A percentile compares a stretch with the other conserved stretches of the same genome.
phyloP scores from a whole-genome alignment of 2,329 filamentous ascomycete species.

The Hymenoscyphus salicellus region DNA sequence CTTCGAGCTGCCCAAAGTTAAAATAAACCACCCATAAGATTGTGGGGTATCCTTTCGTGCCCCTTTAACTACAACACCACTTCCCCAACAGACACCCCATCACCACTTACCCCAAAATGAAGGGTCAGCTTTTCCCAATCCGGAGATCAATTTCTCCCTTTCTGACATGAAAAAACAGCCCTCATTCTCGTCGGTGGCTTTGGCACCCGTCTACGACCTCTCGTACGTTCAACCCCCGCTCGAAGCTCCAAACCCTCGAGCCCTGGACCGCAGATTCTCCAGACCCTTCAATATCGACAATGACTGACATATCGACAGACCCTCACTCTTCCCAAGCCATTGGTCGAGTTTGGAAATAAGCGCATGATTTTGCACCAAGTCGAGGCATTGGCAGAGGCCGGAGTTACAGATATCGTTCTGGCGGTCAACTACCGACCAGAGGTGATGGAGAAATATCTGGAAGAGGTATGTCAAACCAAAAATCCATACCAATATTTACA shows the following conservation, averaged over 20 bases:
- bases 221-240: constrained; percentile 58
- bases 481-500: background rate
- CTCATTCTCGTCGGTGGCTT: constrained; percentile 99
- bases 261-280: constrained; percentile 17
- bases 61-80: constrained; percentile 3
- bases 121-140: background rate
- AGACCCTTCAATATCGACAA: constrained; percentile 28
- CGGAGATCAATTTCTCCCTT: background rate
- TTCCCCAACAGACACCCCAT: background rate
- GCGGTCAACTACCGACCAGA: constrained; percentile 98
- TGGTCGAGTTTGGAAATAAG: constrained; percentile 98
- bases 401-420: constrained; percentile 95
- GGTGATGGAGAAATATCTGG: constrained; percentile 91
- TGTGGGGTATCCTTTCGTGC: constrained; percentile 8
- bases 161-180: constrained; percentile 52
- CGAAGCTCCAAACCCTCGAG: constrained; percentile 24
- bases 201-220: constrained; percentile 92
- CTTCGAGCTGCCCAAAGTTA: background rate
- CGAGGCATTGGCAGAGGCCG: constrained; percentile 86
- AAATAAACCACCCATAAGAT: background rate
- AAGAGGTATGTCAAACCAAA: constrained; percentile 61
- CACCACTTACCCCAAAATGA: constrained; percentile 9
- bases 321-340: constrained; percentile 91
- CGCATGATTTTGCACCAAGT: constrained; percentile 99
- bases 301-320: constrained; percentile 56